Base-by-base conservation (phyloP, 2,329 filamentous ascomycete genomes). In the Daldinia eschscholtzii region DNA sequence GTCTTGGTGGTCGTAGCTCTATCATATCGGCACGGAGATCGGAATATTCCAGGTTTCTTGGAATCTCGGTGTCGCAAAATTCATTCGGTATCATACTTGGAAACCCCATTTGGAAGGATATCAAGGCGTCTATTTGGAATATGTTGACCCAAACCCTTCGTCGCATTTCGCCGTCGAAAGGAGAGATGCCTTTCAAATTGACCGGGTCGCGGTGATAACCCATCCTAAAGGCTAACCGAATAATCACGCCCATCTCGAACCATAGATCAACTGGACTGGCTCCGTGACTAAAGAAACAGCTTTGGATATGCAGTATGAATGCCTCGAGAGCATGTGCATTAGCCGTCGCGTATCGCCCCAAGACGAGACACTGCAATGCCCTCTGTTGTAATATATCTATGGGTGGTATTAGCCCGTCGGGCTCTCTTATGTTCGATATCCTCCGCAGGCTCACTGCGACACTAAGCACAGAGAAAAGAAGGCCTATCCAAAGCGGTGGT, bases 211-310 rank as follows among this genome's bases (percentile, higher is more conserved):
- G 61, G n/a, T 61, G 56, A 20, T 61, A 61, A 5, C 57, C 56
- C 57, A 61, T 61, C 15, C 48, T 53, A 10, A 83, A 68, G 9
- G 81, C 79, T 7, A 83, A 73, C 4, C 80, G 76, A 41, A 81
- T 74, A 6, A 82, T 70, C 12, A 81, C 73, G 3, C 82, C 81
- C 48, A 81, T 75, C 23, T 80, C 73, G n/a, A 83, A 75, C 81
- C 82, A 84, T 0, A 81, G 73, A 23, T 80, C 79, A 26, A 78
- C 44, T 28, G 44, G 67, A 0, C 76, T 64, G 1, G 77, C 76
- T 9, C 75, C 77, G 9, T 73, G 61, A 0, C 65, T 68, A 0
- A 78, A 39, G 53, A 72, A 76, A n/a, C 53, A 70, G 15, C 72
- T 73, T 1, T 77, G 74, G 0, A 80, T 57, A 56, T 81, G 79